phyloP scores from a whole-genome alignment of 1,284 basidiomycete species.

The Ustilago loliicola region DNA sequence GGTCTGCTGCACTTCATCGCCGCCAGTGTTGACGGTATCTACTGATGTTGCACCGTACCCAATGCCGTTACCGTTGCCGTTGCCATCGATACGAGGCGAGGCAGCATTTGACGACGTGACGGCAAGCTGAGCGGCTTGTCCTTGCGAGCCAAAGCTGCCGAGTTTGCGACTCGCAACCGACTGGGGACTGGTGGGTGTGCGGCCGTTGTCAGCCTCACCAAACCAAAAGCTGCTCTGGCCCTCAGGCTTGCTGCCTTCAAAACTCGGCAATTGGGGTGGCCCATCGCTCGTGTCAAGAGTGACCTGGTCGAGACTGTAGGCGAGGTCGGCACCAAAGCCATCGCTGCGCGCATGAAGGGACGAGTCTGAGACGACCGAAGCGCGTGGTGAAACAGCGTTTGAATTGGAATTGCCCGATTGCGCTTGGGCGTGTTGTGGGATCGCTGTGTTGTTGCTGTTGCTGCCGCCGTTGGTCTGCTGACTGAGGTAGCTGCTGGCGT shows the following conservation, averaged over 20 bases:
- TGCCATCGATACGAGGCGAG: conserved; percentile 34
- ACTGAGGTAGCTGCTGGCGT: conserved; percentile 44
- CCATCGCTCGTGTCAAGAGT: conserved; percentile 26
- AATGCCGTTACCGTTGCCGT: conserved; percentile 5
- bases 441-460: conserved; percentile 8
- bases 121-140: conserved; percentile 36
- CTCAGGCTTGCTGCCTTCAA: conserved; percentile 44
- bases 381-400: conserved; percentile 41
- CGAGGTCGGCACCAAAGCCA: conserved; percentile 16
- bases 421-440: conserved; percentile 3
- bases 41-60: conserved; percentile 8
- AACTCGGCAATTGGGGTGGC: conserved; percentile 52
- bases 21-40: neutral
- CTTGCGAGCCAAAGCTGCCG: conserved; percentile 47
- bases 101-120: conserved; percentile 26
- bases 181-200: conserved; percentile 38
- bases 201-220: conserved; percentile 20
- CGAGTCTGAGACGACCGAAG: conserved; percentile 30
- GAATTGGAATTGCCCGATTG: conserved; percentile 41
- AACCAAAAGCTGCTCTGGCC: conserved; percentile 48
- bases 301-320: conserved; percentile 21
- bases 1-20: conserved; percentile 30
- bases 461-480: conserved; percentile 30
- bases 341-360: conserved; percentile 10
- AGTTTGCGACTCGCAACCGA: conserved; percentile 34